Evolutionary conservation across 1,139 yeast genomes (phyloP), one percentile per base, ranked within the genome.

Genomic region (Maudiozyma humilis): DNA sequence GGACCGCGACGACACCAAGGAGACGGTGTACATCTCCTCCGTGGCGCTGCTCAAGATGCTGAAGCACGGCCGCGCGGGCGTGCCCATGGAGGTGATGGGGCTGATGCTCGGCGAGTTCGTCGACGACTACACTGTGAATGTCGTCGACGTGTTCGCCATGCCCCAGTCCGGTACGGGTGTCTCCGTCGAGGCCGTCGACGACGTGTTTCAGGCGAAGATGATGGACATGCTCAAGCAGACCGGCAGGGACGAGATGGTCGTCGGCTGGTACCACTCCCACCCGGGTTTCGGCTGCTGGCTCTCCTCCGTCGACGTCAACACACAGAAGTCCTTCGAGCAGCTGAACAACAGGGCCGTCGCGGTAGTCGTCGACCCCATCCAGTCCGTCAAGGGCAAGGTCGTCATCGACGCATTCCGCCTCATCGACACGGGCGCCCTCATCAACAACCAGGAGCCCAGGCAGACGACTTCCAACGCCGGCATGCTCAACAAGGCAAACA

Each of bases 221-320:
- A 93, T 93, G 98, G 99, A 93, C 61, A 91, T 93, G 98, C 76
- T 93, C 59, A 81, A 87, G 67, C 98, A 93, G 65, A 93, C 98
- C 1, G 99, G 99, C 19, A 78, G 97, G 66, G 97, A 87, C 67
- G 95, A 89, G 65, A 88, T 87, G 87, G 98, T 93, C 53, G 97
- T 89, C 41, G 97, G 97, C 36, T 89, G 97, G 99, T 93, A 93
- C 70, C 99, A 91, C 63, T 89, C 97, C 23, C 98, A 91, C 68
- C 98, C 98, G 2, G 98, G 98, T 17, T 91, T 89, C 64, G 98
- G 98, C n/a, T 91, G 98, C 70, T 91, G 98, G 97, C 75, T 91
- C 57, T 88, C 96, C 6, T 81, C 93, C 19, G 97, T 91, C 35
- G 99, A 91, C 75, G 95, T 93, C 47, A 88, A 88, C 63, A 91